Percentiles rank a stretch among this genome's conserved stretches.
Conservation (phyloP, 495 filamentous ascomycete genomes). For the Tetracladium setigerum region DNA sequence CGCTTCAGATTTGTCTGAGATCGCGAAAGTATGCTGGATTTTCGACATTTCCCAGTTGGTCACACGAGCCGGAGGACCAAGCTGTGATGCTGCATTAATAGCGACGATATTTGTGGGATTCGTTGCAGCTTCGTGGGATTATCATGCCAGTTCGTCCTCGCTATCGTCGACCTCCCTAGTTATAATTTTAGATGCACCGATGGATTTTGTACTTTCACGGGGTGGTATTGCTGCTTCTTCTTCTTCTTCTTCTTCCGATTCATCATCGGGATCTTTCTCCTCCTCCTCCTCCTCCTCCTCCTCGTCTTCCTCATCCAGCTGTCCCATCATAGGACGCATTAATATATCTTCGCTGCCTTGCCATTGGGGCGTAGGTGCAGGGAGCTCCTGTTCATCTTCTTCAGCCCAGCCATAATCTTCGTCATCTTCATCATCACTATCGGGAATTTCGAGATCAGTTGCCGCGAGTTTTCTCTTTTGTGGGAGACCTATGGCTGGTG, state of each 20-base stretch:
- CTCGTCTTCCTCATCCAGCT: slow-evolving; percentile 14
- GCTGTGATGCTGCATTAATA: too few species aligned
- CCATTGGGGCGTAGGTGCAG: slow-evolving; percentile 19
- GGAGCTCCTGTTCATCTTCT: slow-evolving; percentile 21
- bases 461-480: slow-evolving; percentile 19
- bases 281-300: slow-evolving; percentile 33
- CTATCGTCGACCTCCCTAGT: slow-evolving; percentile 14
- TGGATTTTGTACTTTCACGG: slow-evolving; percentile 20
- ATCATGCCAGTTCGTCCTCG: slow-evolving; percentile 21
- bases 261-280: slow-evolving; percentile 33
- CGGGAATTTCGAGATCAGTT: slow-evolving; percentile 16
- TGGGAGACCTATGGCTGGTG: slow-evolving; percentile 2
- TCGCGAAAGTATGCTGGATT: too few species aligned
- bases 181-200: too few species aligned
- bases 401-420: slow-evolving; percentile 25
- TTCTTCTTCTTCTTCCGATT: slow-evolving; percentile 25
- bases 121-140: too few species aligned
- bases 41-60: too few species aligned
- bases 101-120: too few species aligned
- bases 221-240: slow-evolving; percentile 30
- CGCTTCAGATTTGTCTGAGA: too few species aligned
- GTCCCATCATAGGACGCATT: slow-evolving; percentile 4
- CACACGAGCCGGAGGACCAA: too few species aligned
- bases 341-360: slow-evolving; percentile 22
- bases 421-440: slow-evolving; percentile 22